Evolutionary conservation across 225 moss, liverwort and hornwort genomes (phyloP), one percentile per base, ranked within the genome.

Genomic region (Straminergon stramineum): DNA sequence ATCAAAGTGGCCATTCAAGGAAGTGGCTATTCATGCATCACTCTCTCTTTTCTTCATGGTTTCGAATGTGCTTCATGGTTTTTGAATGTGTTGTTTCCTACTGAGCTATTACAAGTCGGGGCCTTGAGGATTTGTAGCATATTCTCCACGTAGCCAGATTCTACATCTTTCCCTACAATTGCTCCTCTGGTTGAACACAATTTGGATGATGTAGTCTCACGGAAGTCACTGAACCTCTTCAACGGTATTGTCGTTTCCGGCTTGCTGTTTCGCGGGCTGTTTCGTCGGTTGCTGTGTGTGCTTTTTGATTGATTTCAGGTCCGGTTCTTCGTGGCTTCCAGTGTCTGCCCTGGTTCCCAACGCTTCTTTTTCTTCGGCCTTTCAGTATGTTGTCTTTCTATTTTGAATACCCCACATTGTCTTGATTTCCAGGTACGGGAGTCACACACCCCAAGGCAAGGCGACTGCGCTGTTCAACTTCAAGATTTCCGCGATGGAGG

Each of bases 381-480:
- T 13, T 77, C 34, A 53, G 53, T 34, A 14, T 77, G 35, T 6
- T n/a, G 10, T 57, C 79, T n/a, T 79, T 10, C 58, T n/a, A 27
- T 17, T 58, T 58, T 10, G 17, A n/a, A 10, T 24, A n/a, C 37
- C 37, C 37, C 26, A 27, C 79, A 79, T 79, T n/a, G 58, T 57
- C 79, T 79, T 37, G n/a, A 27, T 58, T n/a, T 82, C 63, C 62
- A 82, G 82, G 64, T 82, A 64, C 64, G 89, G 93, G 27, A 90
- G 92, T 22, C 93, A 93, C 65, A 89, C 94, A 35, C 96, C 96
- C 13, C 95, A 94, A 82, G 97, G 97, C 11, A 97, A 96, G 76
- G 97, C 96, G 2, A 97, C 96, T 18, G 96, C 97, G 37, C 71
- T 97, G 20, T 95, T 96, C 75, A 97, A 95, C 55, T 97, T 94